Base-by-base conservation (phyloP, 495 filamentous ascomycete genomes). In the Acidiella bohemica region DNA sequence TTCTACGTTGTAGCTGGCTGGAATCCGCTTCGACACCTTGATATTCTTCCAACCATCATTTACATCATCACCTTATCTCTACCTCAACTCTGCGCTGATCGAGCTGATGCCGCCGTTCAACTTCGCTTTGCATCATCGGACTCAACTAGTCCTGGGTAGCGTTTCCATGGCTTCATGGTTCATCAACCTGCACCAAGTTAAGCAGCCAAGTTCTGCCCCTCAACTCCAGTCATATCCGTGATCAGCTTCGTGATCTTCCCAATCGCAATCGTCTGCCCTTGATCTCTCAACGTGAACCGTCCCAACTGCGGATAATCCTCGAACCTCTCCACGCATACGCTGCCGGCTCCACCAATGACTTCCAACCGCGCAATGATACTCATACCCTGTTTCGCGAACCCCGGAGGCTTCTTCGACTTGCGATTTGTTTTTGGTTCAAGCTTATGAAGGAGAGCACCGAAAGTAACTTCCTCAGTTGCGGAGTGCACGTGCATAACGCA, bases 351-450 rank as follows among this genome's bases (percentile, higher is more conserved):
- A 42, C 81, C 80, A 22, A 71, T 85, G 10, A 95, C 73, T 60
- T 96, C 79, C 48, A 99, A 65, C 21, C 85, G 69, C 4, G 88
- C 90, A 62, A 96, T 95, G 55, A 99, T 90, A 52, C 75, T 85
- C 62, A 86, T 79, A 22, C 90, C 92, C 65, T 69, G 93, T 62
- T 75, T 87, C 28, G 86, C 90, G 57, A 95, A 94, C 0, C 86
- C 75, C 6, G 92, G 90, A 9, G 88, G 78, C 29, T 78, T 71
- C 74, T 92, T 96, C 69, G 80, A 87, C 71, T 84, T 90, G 40
- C 90, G 70, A 48, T 75, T 75, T n/a, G 92, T 96, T 21, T 92
- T 90, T 59, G 94, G 94, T 61, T 99, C 86, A 24, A 93, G 67
- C 64, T 92, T 95, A 62, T 99, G 88, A 35, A 99, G 67, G 30